phyloP scores from a whole-genome alignment of 2,329 filamentous ascomycete genomes.

The Trichoderma semiorbis region DNA sequence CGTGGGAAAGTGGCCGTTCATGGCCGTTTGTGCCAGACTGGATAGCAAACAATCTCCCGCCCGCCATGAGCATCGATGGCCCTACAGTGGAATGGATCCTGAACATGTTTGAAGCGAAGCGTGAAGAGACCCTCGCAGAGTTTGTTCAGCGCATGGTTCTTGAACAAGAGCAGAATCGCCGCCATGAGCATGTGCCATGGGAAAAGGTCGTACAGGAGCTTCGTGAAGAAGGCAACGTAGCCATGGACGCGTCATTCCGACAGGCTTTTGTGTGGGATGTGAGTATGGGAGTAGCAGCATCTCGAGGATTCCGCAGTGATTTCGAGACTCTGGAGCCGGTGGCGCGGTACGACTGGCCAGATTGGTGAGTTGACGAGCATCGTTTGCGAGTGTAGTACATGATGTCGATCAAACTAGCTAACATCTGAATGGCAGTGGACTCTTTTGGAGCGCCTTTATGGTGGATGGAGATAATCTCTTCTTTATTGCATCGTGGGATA shows the following conservation, averaged over 20 bases:
- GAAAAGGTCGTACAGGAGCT: slow-evolving; percentile 31
- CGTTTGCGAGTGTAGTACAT: background rate
- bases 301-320: slow-evolving; percentile 18
- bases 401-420: background rate
- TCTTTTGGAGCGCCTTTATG: slow-evolving; percentile 40
- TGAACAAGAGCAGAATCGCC: slow-evolving; percentile 27
- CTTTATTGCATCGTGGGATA: slow-evolving; percentile 39
- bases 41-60: slow-evolving; percentile 34
- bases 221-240: slow-evolving; percentile 32
- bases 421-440: slow-evolving; percentile 27
- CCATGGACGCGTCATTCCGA: slow-evolving; percentile 33
- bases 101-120: slow-evolving; percentile 31
- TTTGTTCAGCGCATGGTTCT: slow-evolving; percentile 29
- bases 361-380: slow-evolving; percentile 30
- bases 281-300: slow-evolving; percentile 29
- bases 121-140: slow-evolving; percentile 26
- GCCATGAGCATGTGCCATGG: slow-evolving; percentile 36
- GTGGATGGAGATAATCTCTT: slow-evolving; percentile 32
- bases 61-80: slow-evolving; percentile 37
- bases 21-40: slow-evolving; percentile 38
- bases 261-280: slow-evolving; percentile 40
- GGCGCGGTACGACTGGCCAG: slow-evolving; percentile 37
- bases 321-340: slow-evolving; percentile 30
- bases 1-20: slow-evolving; percentile 34
- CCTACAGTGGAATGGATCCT: slow-evolving; percentile 36